Percentiles rank a stretch among this genome's conserved stretches.
Conservation (phyloP, 805 yeast genomes). For the Danielozyma ontarioensis region DNA sequence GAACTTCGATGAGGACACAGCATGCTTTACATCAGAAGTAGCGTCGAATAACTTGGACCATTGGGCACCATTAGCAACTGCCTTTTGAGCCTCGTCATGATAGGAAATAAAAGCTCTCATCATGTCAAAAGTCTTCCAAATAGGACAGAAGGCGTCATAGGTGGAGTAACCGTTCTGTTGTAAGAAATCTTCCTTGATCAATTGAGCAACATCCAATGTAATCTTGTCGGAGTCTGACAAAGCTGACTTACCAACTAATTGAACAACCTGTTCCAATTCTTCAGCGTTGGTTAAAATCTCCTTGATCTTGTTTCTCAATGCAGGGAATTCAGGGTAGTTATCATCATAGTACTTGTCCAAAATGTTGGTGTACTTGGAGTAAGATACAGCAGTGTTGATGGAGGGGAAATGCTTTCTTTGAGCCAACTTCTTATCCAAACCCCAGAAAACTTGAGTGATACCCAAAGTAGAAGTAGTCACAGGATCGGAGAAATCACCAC, state of each 20-base stretch:
- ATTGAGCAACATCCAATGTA: constrained; percentile 84
- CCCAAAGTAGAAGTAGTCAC: constrained; percentile 98
- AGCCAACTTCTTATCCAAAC: constrained; percentile 96
- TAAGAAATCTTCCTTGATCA: constrained; percentile 95
- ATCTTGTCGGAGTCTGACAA: constrained; percentile 95
- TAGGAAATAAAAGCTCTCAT: constrained; percentile 91
- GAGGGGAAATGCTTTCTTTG: constrained; percentile 99
- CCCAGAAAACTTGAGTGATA: constrained; percentile 99
- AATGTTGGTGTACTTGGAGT: constrained; percentile 91
- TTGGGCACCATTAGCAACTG: constrained; percentile 85
- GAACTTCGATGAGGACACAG: constrained; percentile 92
- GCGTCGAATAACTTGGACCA: constrained; percentile 92
- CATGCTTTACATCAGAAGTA: constrained; percentile 86
- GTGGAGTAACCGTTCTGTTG: constrained; percentile 99
- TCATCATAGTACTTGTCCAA: constrained; percentile 79
- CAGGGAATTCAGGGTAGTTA: constrained; percentile 87
- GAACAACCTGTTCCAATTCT: constrained; percentile 98
- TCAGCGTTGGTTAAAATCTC: constrained; percentile 96
- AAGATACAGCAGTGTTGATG: constrained; percentile 91
- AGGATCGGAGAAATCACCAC: constrained; percentile 99
- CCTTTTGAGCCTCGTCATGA: constrained; percentile 96
- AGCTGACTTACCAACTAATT: constrained; percentile 97
- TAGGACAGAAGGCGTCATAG: constrained; percentile 98
- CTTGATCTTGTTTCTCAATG: constrained; percentile 83
- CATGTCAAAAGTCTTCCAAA: constrained; percentile 98